Evolutionary conservation across 2,329 filamentous ascomycete species (phyloP), one percentile per base, ranked within the genome.

Genomic region (Fusarium abutilonis): DNA sequence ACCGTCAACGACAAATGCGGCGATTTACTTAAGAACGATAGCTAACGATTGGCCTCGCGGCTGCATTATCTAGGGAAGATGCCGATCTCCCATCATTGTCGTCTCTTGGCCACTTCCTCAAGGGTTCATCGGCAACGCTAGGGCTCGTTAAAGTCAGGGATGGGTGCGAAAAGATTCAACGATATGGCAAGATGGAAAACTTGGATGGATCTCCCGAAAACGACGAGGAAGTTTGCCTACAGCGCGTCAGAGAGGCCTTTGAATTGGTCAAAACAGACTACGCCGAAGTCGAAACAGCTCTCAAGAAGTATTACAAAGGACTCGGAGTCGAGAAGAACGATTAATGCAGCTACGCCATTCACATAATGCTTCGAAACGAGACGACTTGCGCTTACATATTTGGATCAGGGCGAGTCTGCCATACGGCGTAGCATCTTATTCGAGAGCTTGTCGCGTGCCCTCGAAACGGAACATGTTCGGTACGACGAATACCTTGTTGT

Each of bases 151-250:
- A 96, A 76, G 90, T 99, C 70, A 91, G 92, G 75, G 93, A 97
- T 72, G 89, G 87, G 62, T 99, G 95, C 79, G 93, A 98, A 79
- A 93, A 96, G 82, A 97, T 99, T 71, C 94, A 99, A 77, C 90
- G 96, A 73, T 96, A 89, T 75, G 94, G 94, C 67, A 90, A 90
- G 71, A 83, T 85, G 70, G 92, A 93, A 77, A 93, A 94, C 68
- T 86, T 91, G 58, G 89, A 90, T 39, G 93, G 93, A 38, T 83
- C 81, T 6, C 79, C 82, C 53, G 87, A 92, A 73, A 79, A 81
- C 2, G 87, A 96, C 70, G 82, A 89, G 57, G 80, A 87, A 3
- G 79, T 86, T 44, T 92, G 89, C 70, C 81, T 97, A 32, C 77
- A 84, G 60, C 86, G 86, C 60, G 91, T 96, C 71, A 82, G 81